Evolutionary conservation across 139 green algal genomes (phyloP), one percentile per base, ranked within the genome.

Genomic region (Tetratostichococcus sp.): DNA sequence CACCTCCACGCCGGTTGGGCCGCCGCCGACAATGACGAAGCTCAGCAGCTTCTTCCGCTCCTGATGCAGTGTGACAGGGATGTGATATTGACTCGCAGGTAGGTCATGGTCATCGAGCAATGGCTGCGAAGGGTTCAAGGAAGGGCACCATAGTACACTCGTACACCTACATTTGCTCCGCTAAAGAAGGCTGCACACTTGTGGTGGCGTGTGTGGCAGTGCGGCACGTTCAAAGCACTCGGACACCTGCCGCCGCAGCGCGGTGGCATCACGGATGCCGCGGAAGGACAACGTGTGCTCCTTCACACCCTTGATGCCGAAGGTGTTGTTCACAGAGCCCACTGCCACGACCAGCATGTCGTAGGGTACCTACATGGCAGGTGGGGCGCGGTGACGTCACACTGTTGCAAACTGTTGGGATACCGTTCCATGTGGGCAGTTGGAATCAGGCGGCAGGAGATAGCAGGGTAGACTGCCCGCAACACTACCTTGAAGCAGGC

Each of bases 221-320:
- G 93, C 79, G 8, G 93, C 92, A 23, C 93, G 83, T 86, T 97
- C 93, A 77, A 97, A 97, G 84, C 91, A 94, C 83, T 95, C 92
- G 19, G 81, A 89, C 23, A 97, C 82, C 32, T 88, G 85, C 11
- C 81, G 75, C 39, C 93, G 82, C 73, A 97, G 86, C 25, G 67
- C 72, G 58, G 80, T 80, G 1, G 93, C 93, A 58, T 97, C 92
- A 77, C 92, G 86, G 35, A 97, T 93, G 57, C 77, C 87, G 83
- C 96, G 96, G 86, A 97, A 96, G 79, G 91, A 95, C 79, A 86
- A 85, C 70, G 87, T 92, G 87, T 97, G 73, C 82, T 96, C 83
- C 75, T 87, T 33, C 35, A 97, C 92, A 21, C 93, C 92, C 78
- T 92, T 80, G 70, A 95, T 91, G 65, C 90, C 90, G 85, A 97